Conservation (phyloP, 129 eudicot species). For the Arctium lappa region DNA sequence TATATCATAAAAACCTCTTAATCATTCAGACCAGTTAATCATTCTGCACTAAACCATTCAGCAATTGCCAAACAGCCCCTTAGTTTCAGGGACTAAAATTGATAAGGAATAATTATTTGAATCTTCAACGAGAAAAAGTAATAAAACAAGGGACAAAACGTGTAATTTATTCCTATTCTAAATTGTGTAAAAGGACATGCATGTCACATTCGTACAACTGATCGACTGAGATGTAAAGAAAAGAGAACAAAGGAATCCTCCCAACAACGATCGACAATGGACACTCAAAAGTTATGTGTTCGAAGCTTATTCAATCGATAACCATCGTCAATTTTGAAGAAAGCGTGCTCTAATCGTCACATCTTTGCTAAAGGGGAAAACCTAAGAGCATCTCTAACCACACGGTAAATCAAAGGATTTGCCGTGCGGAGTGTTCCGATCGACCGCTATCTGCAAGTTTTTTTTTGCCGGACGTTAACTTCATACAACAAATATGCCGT, state of each 20-base stretch:
- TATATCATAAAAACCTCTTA: no score
- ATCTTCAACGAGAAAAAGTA: neutral
- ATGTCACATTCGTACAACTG: neutral
- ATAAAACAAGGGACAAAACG: neutral
- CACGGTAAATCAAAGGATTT: no score
- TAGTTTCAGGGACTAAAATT: neutral
- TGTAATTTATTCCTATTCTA: neutral
- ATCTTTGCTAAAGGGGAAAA: conserved; percentile 8
- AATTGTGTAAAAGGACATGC: neutral
- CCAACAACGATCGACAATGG: conserved; percentile 13
- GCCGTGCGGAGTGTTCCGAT: no score
- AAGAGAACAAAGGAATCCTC: conserved; percentile 3
- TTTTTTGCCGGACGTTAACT: no score
- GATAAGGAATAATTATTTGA: neutral
- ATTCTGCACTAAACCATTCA: no score
- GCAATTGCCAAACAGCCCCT: no score
- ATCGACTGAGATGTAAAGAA: neutral
- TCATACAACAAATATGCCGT: no score
- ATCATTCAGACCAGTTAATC: no score
- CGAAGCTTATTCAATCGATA: neutral
- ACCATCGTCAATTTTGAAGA: conserved; percentile 18
- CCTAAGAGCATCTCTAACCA: neutral
- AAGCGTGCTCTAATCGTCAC: conserved; percentile 1
- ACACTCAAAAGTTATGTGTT: neutral
- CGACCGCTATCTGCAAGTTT: no score